Base-by-base conservation (phyloP, 768 basidiomycete genomes). In the Guyanaporus albipodus region DNA sequence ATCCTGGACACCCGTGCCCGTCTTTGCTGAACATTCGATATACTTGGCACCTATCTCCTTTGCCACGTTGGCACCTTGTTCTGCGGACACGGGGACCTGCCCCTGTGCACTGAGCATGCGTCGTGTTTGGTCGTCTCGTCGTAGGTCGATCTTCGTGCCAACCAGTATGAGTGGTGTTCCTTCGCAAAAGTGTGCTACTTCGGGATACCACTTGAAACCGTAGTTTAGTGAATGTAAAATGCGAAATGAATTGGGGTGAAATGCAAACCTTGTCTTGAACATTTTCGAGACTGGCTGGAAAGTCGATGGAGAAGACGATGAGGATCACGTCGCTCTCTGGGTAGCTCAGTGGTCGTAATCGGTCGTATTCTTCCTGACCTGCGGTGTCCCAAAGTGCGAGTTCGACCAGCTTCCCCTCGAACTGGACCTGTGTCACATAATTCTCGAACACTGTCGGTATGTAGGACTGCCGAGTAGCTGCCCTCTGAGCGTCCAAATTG, bases 371-470 rank as follows among this genome's bases (percentile, higher is more conserved):
- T 69, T 97, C 93, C 66, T 96, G 93, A 22, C 93, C 93, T 1
- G 93, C 93, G 1, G 93, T 97, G 69, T 97, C 93, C 92, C 95
- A 99, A 15, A 99, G 75, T n/a, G 96, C 95, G 34, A 99, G 79
- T 61, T 96, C 91, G 51, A 99, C 83, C 17, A 88, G 73, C 69
- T 92, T 93, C 46, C 86, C 84, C 21, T 94, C 91, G 58, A 86
- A 91, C 39, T 81, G 73, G 29, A 93, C 86, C 53, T 87, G 83
- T 11, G 88, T 91, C 45, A 91, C 88, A 60, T 92, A 93, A 76
- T 91, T 93, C 68, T 94, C 91, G 64, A 94, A 94, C 9, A 94
- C 91, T 18, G 91, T 93, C 24, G 91, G 92, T 57, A 92, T 84
- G 67, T 94, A 93, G 26, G 89, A 82, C 91, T 95, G 61, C 33